Evolutionary conservation across 768 basidiomycete genomes (phyloP).

Genomic region (Lactarius deliciosus): DNA sequence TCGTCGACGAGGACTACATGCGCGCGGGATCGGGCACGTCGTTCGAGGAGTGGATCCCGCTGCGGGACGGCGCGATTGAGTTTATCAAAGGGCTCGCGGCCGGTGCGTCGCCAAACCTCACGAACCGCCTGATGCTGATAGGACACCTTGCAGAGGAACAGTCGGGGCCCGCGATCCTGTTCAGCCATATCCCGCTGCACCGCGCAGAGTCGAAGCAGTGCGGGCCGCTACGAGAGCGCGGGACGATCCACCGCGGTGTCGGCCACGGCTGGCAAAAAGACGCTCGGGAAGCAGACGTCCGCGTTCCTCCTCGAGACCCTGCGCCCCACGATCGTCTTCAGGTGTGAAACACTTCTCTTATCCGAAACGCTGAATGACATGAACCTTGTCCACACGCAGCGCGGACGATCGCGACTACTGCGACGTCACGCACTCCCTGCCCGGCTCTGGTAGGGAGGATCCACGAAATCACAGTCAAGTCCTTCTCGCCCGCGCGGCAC

Average conservation of each 20-base stretch:
- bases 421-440: constrained; percentile 58
- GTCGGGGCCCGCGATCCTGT: constrained; percentile 56
- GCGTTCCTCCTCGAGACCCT: constrained; percentile 66
- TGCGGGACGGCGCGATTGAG: constrained; percentile 54
- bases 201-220: constrained; percentile 73
- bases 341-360: constrained; percentile 39
- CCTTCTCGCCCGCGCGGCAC: constrained; percentile 75
- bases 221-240: constrained; percentile 72
- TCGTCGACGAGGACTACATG: constrained; percentile 80
- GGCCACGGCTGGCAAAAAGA: constrained; percentile 80
- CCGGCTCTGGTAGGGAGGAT: constrained; percentile 36
- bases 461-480: constrained; percentile 85
- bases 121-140: too few relatives aligned
- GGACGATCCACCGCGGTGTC: constrained; percentile 69
- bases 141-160: constrained; percentile 18
- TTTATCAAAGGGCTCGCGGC: constrained; percentile 51
- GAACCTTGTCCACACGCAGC: constrained; percentile 39
- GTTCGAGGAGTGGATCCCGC: constrained; percentile 57
- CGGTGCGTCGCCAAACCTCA: constrained; percentile 31
- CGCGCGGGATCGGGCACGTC: constrained; percentile 49
- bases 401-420: constrained; percentile 94
- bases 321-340: constrained; percentile 69
- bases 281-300: constrained; percentile 77
- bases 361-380: too few relatives aligned
- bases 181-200: constrained; percentile 85